Base-by-base conservation (phyloP, 2,329 filamentous ascomycete species). In the Endoconidiophora polonica region DNA sequence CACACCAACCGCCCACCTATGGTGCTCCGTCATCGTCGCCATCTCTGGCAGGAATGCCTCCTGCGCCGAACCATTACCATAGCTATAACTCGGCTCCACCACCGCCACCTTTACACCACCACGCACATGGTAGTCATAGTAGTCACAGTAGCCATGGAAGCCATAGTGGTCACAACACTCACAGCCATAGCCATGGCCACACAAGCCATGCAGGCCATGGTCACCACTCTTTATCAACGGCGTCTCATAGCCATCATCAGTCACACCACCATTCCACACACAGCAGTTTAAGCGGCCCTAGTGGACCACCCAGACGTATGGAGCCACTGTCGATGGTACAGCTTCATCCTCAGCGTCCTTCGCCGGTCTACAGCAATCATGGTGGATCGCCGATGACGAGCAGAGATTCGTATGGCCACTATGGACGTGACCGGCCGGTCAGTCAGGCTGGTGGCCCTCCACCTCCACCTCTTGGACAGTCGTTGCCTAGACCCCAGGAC, bases 11-110 rank as follows among this genome's bases (percentile, higher is more conserved):
- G 58, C 48, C 51, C 54, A 16, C 62, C 57, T 38, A 43, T 22
- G 33, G 44, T 43, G 24, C 47, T n/a, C 47, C 40, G 4, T 22
- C 43, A 16, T 37, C 66, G 55, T 63, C 59, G 4, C 66, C 62
- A 53, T 64, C 64, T n/a, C 61, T 65, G 50, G 58, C 55, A 52
- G 66, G 65, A 48, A 63, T 63, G 14, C 61, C 49, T 5, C 60
- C 62, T 4, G 60, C 63, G 4, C 58, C 63, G 14, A 47, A 48
- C 33, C 47, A 50, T 26, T 36, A 39, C 3, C 36, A 48, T 23
- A 39, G 36, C 41, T 48, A 53, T 26, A 36, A 44, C 20, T 44
- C 22, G 4, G 23, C 43, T 24, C 44, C 40, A 9, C 33, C 48
- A 6, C 44, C 48, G 7, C 36, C 51, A 26, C 39, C 49, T 29